A percentile compares a stretch with the other conserved stretches of the same genome.
Evolutionary conservation across 169 alveolate genomes (phyloP).

Genomic region (Eimeria necatrix): DNA sequence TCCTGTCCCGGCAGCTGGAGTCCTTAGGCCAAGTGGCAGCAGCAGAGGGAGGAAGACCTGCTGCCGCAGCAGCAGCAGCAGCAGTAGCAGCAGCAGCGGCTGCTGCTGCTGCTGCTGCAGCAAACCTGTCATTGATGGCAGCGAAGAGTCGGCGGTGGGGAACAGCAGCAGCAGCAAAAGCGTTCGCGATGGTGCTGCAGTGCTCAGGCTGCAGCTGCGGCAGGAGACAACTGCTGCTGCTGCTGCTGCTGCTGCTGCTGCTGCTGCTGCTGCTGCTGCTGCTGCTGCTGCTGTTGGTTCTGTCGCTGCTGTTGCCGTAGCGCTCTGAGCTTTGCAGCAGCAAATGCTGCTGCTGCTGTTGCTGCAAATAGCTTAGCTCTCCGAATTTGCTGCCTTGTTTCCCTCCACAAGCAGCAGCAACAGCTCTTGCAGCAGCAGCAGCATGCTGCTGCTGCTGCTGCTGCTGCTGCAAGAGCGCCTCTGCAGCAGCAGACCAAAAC

Average conservation of each 20-base stretch:
- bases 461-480: not conserved
- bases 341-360: conserved; percentile 1
- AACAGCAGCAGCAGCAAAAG: not conserved
- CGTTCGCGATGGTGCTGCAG: conserved; percentile 33
- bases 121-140: conserved; percentile 20
- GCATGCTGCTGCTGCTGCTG: not conserved
- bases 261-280: not conserved
- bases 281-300: not conserved
- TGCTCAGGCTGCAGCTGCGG: conserved; percentile 8
- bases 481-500: conserved; percentile 35
- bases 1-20: not conserved
- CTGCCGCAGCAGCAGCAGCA: not conserved
- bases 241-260: conserved; percentile 10
- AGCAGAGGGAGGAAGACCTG: not conserved
- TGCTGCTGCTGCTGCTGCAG: conserved; percentile 22
- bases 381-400: not conserved
- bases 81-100: not conserved
- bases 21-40: not conserved
- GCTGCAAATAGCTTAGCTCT: not conserved
- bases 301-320: not conserved
- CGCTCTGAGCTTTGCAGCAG: not conserved
- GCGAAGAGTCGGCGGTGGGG: conserved; percentile 25
- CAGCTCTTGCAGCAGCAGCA: conserved; percentile 20
- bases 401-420: too few relatives aligned
- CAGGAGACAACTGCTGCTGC: not conserved